Base-by-base conservation (phyloP, 2,329 filamentous ascomycete genomes). In the Penicillium oxalicum region DNA sequence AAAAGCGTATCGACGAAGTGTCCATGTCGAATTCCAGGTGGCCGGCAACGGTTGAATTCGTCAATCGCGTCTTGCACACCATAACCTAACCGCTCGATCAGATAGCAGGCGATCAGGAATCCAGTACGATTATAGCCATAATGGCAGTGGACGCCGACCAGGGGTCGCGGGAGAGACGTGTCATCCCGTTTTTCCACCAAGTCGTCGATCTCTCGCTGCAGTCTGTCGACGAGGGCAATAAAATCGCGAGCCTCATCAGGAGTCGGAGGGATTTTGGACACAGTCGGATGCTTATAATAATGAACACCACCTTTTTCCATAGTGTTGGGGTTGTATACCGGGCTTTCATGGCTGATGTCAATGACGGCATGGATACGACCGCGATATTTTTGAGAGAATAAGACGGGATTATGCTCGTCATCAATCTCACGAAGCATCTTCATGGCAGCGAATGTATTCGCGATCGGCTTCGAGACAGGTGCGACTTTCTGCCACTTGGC, bases 101-200 rank as follows among this genome's bases (percentile, higher is more conserved):
- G 74, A 63, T 96, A 97, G 61, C 84, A 89, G 29, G 88, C 86
- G 44, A 97, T 82, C 63, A 96, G 87, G 66, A 91, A 95, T 0
- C 91, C 91, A 0, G 91, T 96, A 24, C 91, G 81, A 66, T 97
- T 96, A 72, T 94, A 96, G 0, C 91, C 91, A 60, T 96, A 96
- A 63, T 97, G 91, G 61, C 91, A 97, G 66, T 97, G 91, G 0
- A 95, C 88, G 2, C 86, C 91, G 44, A 95, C 80, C 41, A 84
- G 61, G 11, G 71, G 70, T n/a, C 65, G 66, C 18, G 56, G 59
- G 9, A 11, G 56, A 47, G 34, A 61, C 8, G 47, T 72, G 18
- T 70, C 67, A n/a, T 73, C 70, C 1, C 74, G 70, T 18, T 70
- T 73, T 48, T 67, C 71, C 36, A 68, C 69, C 54, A 73, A 66